These are phyloP conservation scores for Galerina marginata DNA, from an alignment of 768 basidiomycete species.

Conservation along the genomic window DNA sequence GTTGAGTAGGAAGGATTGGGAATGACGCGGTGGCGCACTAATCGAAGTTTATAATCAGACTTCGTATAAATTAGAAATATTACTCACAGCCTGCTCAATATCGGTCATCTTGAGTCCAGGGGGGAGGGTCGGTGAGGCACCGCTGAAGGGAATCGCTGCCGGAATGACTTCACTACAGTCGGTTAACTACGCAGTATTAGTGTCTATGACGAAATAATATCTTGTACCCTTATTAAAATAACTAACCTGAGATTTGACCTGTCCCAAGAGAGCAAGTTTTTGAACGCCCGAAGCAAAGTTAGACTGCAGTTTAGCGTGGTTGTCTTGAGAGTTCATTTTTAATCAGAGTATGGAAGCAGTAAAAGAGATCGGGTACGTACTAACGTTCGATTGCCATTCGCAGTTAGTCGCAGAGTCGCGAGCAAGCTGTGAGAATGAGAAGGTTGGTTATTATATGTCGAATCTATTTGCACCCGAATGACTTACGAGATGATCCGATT, in stretches of 20 bases:
- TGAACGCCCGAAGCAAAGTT: constrained; percentile 46
- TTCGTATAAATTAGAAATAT: not conserved
- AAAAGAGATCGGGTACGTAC: constrained; percentile 22
- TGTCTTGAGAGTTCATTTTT: constrained; percentile 16
- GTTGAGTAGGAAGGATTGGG: constrained; percentile 5
- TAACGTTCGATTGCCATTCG: constrained; percentile 50
- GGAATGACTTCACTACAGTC: constrained; percentile 41
- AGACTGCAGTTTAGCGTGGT: constrained; percentile 37
- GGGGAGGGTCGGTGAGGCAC: constrained; percentile 31
- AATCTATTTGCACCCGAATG: not conserved
- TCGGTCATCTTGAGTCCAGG: constrained; percentile 29
- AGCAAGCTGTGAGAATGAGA: constrained; percentile 28
- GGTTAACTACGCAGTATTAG: constrained; percentile 29
- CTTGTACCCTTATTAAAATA: not conserved
- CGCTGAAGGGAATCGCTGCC: constrained; percentile 27
- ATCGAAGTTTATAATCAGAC: not conserved
- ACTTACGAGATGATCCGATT: constrained; percentile 44
- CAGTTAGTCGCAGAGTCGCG: constrained; percentile 51
- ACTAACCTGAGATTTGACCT: constrained; percentile 31
- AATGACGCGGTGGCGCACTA: constrained; percentile 9
- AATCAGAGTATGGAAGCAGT: not conserved
- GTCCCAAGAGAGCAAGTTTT: constrained; percentile 48
- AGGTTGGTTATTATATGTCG: not conserved
- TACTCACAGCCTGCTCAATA: constrained; percentile 36
- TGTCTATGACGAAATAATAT: not conserved